Evolutionary conservation across 495 filamentous ascomycete species (phyloP).

Genomic region (Opeltia flavorubescens): DNA sequence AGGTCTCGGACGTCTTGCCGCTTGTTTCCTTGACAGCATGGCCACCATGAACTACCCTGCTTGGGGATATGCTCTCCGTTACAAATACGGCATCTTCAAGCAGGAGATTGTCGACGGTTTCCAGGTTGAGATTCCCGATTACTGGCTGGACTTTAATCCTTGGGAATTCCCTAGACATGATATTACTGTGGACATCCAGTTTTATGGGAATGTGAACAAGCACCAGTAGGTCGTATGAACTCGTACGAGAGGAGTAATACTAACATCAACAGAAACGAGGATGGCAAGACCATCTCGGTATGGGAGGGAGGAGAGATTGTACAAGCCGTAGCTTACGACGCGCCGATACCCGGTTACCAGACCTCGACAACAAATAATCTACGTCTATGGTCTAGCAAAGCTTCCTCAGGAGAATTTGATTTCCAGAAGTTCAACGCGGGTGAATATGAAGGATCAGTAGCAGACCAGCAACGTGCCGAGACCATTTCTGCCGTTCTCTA

Average conservation of each 20-base stretch:
- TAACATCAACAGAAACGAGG: constrained; percentile 41
- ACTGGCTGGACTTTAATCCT: constrained; percentile 98
- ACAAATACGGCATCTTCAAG: constrained; percentile 98
- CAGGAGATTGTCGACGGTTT: constrained; percentile 97
- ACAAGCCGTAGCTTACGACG: constrained; percentile 86
- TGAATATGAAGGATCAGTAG: constrained; percentile 93
- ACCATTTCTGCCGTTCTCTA: constrained; percentile 97
- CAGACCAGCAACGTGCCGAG: constrained; percentile 89
- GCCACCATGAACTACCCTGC: constrained; percentile 89
- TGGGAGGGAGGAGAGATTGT: constrained; percentile 95
- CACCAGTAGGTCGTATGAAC: constrained; percentile 28
- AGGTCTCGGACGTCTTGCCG: constrained; percentile 84
- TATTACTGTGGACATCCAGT: constrained; percentile 89
- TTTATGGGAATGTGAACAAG: constrained; percentile 74
- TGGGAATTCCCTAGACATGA: constrained; percentile 98
- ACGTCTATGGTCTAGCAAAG: constrained; percentile 92
- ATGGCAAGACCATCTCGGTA: constrained; percentile 52
- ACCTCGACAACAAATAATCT: constrained; percentile 93
- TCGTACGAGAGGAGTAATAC: constrained; percentile 2
- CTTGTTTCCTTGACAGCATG: constrained; percentile 92
- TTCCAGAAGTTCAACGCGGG: constrained; percentile 99
- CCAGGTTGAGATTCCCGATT: constrained; percentile 94
- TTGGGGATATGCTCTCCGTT: constrained; percentile 92
- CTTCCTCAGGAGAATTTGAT: constrained; percentile 92
- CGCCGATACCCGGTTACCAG: constrained; percentile 81